Percentiles rank a stretch among this genome's conserved stretches.
phyloP scores from a whole-genome alignment of 1,139 yeast genomes.

The Geotrichum cucujoidarum region DNA sequence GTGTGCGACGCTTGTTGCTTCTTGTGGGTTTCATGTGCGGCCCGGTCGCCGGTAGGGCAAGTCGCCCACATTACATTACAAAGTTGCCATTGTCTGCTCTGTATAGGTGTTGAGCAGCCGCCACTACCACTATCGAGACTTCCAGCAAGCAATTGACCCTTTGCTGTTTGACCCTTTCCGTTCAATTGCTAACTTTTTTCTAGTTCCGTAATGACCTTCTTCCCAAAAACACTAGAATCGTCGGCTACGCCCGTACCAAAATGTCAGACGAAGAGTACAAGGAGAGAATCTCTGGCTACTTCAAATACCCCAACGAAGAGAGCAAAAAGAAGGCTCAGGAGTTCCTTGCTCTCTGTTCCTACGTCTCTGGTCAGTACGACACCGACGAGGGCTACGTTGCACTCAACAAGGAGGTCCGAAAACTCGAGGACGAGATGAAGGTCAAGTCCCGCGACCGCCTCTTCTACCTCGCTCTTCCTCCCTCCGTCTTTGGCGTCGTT shows the following conservation, averaged over 20 bases:
- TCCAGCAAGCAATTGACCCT: too few species aligned
- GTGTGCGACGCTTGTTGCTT: too few species aligned
- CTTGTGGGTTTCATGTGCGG: too few species aligned
- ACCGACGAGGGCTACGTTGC: conserved; percentile 62
- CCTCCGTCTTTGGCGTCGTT: conserved; percentile 79
- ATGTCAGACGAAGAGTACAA: conserved; percentile 62
- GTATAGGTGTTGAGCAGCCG: too few species aligned
- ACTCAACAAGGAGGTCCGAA: conserved; percentile 52
- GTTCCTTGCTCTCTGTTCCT: conserved; percentile 61
- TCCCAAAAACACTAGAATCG: conserved; percentile 63
- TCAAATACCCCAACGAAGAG: conserved; percentile 53
- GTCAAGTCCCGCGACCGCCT: conserved; percentile 50
- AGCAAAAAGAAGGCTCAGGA: conserved; percentile 47
- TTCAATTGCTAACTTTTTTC: too few species aligned
- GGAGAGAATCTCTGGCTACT: conserved; percentile 56
- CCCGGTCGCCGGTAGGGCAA: too few species aligned
- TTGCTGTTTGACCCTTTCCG: too few species aligned
- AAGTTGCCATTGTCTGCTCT: too few species aligned
- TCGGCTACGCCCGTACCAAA: conserved; percentile 89
- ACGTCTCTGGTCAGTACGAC: conserved; percentile 78
- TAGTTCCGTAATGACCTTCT: conserved; percentile 74
- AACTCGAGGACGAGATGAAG: conserved; percentile 49
- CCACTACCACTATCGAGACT: too few species aligned
- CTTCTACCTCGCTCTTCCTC: conserved; percentile 92
- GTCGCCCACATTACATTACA: too few species aligned